Conservation (phyloP, 441 rosid species). For the Aquilaria agallochum region DNA sequence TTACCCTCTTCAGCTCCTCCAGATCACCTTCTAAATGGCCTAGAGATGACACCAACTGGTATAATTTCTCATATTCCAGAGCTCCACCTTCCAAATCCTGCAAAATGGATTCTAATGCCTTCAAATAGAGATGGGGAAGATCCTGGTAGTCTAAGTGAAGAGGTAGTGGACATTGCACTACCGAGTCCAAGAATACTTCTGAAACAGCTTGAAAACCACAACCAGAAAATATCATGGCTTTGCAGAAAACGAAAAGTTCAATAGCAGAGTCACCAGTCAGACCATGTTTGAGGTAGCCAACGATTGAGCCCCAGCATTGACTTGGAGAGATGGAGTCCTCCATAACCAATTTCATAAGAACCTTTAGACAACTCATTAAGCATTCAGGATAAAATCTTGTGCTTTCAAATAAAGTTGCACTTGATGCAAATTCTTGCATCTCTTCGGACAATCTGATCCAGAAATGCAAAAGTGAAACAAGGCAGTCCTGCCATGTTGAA, state of each 20-base stretch:
- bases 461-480: constrained; percentile 74
- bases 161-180: constrained; percentile 25
- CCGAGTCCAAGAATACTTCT: constrained; percentile 65
- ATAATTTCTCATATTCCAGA: constrained; percentile 49
- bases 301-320: constrained; percentile 79
- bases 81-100: constrained; percentile 50
- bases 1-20: constrained; percentile 67
- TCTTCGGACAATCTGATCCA: constrained; percentile 83
- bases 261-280: constrained; percentile 44
- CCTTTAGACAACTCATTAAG: constrained; percentile 60
- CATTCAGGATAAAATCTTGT: constrained; percentile 49
- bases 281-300: constrained; percentile 50
- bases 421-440: constrained; percentile 56
- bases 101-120: constrained; percentile 66
- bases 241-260: constrained; percentile 60
- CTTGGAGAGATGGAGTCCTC: constrained; percentile 91
- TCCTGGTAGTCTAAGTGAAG: constrained; percentile 31
- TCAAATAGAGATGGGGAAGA: constrained; percentile 57
- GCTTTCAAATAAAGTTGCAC: constrained; percentile 29
- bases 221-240: constrained; percentile 83
- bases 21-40: constrained; percentile 75
- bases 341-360: constrained; percentile 71
- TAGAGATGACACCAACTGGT: constrained; percentile 68
- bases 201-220: constrained; percentile 79
- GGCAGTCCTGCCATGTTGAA: constrained; percentile 93